phyloP scores from a whole-genome alignment of 805 yeast species.

The Kodamaea leandrae region DNA sequence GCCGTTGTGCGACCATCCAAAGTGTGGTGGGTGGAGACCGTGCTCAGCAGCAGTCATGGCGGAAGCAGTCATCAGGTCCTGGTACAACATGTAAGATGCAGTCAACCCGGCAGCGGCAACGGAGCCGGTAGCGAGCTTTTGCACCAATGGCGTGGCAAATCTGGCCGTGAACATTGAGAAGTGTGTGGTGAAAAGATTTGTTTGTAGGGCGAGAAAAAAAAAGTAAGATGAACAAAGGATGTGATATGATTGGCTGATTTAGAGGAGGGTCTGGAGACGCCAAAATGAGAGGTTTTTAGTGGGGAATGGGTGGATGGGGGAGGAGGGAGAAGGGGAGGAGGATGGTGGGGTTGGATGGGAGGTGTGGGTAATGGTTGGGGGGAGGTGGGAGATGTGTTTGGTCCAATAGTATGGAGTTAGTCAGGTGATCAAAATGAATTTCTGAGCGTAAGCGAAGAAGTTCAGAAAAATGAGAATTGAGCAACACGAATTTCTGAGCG shows the following conservation, averaged over 20 bases:
- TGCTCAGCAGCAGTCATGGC: constrained; percentile 99
- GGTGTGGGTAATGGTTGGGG: too few relatives aligned
- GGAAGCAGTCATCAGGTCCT: constrained; percentile 80
- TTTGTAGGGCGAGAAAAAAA: constrained; percentile 2
- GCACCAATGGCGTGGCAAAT: constrained; percentile 26
- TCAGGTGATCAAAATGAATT: too few relatives aligned
- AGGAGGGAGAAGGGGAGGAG: too few relatives aligned
- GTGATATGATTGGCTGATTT: constrained; percentile 4
- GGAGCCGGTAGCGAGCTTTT: constrained; percentile 57
- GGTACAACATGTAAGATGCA: constrained; percentile 77
- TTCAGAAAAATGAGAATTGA: too few relatives aligned
- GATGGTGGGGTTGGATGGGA: too few relatives aligned
- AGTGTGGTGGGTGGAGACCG: constrained; percentile 94
- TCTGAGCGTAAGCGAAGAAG: too few relatives aligned
- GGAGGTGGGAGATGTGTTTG: too few relatives aligned
- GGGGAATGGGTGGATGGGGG: too few relatives aligned
- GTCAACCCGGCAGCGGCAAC: constrained; percentile 75
- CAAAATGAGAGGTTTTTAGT: too few relatives aligned
- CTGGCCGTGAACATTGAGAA: constrained; percentile 9
- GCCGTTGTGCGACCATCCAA: constrained; percentile 92
- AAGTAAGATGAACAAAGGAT: constrained; percentile 2
- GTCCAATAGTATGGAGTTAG: too few relatives aligned
- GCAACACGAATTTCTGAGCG: too few relatives aligned
- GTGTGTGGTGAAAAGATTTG: constrained; percentile 5
- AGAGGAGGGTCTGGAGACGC: not conserved